Conservation (phyloP, 164 flowering plant genomes). For the Stephania cephalantha region DNA sequence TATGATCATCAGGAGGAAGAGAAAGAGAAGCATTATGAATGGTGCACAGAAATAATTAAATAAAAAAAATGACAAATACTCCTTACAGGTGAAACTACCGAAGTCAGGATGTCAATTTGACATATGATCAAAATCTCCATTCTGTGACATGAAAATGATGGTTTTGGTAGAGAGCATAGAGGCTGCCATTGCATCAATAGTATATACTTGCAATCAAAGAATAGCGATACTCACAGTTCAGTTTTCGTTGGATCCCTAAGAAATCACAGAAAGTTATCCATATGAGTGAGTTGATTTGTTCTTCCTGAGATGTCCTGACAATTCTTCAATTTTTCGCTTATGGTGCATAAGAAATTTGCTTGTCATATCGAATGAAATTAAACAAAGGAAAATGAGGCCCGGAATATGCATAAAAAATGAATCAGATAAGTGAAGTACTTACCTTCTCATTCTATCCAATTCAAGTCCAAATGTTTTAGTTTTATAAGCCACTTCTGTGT, state of each 20-base stretch:
- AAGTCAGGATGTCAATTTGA: no score
- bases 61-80: no score
- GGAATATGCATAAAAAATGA: neutral
- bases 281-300: neutral
- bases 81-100: no score
- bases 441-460: slow-evolving; percentile 53
- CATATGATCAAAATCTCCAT: no score
- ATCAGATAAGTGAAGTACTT: neutral
- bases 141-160: no score
- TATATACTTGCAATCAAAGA: neutral
- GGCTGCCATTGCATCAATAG: no score
- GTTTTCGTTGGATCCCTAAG: neutral
- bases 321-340: neutral
- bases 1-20: no score
- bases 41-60: no score
- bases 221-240: neutral
- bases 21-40: no score
- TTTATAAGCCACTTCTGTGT: slow-evolving; percentile 67
- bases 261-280: neutral
- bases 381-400: neutral
- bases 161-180: no score
- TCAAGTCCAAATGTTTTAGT: slow-evolving; percentile 59
- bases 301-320: neutral
- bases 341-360: neutral
- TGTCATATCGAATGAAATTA: neutral